Evolutionary conservation across 2,329 filamentous ascomycete genomes (phyloP).

Genomic region (Cladorrhinum sp.): DNA sequence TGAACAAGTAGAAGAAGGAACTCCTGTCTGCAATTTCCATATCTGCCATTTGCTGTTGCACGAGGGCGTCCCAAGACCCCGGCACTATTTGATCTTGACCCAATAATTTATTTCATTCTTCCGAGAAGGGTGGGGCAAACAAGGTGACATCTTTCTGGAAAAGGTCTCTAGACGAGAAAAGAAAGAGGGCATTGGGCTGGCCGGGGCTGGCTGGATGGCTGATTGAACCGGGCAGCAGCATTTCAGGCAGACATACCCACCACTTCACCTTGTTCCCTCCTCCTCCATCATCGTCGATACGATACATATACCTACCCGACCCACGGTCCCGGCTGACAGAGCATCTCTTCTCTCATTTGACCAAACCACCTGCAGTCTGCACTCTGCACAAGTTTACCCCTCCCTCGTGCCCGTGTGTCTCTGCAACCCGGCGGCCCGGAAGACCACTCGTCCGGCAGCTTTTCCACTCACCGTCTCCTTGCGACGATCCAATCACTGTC

Average conservation of each 20-base stretch:
- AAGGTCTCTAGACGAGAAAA: conserved; percentile 7
- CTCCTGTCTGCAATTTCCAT: too few relatives aligned
- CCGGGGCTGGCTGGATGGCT: not conserved
- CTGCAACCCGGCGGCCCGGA: conserved; percentile 11
- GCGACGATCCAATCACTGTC: conserved; percentile 15
- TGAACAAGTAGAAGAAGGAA: too few relatives aligned
- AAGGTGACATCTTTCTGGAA: conserved; percentile 1
- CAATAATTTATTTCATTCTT: not conserved
- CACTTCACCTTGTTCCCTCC: not conserved
- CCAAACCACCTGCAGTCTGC: not conserved
- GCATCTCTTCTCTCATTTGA: conserved; percentile 3
- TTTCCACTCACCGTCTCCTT: conserved; percentile 9
- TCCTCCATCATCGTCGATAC: not conserved
- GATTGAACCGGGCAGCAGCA: not conserved
- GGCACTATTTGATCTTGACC: not conserved
- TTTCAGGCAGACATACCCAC: conserved; percentile 4
- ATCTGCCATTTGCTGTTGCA: too few relatives aligned
- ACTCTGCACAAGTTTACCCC: not conserved
- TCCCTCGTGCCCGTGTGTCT: not conserved
- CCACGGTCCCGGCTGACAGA: not conserved
- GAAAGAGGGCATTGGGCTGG: conserved; percentile 8
- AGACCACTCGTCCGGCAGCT: conserved; percentile 11
- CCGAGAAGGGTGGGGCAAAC: not conserved
- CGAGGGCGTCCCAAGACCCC: too few relatives aligned
- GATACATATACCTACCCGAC: not conserved